Evolutionary conservation across 805 yeast genomes (phyloP).

Genomic region (Ogataea paraovalis): DNA sequence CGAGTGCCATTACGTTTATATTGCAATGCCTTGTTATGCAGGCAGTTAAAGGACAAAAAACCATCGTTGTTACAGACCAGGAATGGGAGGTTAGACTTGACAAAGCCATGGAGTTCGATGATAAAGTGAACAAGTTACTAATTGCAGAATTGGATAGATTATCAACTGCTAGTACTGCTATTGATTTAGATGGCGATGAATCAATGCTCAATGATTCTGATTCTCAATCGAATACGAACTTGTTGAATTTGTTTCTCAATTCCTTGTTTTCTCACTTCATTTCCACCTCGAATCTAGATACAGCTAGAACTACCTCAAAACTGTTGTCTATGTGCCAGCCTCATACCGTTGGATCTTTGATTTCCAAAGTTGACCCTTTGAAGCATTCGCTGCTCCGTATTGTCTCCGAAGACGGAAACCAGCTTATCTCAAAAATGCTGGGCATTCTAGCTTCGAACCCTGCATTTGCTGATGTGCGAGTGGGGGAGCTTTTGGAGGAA

Average conservation of each 20-base stretch:
- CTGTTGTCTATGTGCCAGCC: conserved; percentile 25
- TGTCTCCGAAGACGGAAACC: conserved; percentile 22
- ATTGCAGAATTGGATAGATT: conserved; percentile 15
- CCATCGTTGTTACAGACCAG: conserved; percentile 64
- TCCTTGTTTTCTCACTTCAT: conserved; percentile 30
- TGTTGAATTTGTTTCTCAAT: conserved; percentile 25
- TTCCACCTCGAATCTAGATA: conserved; percentile 3
- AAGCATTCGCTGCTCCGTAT: conserved; percentile 12
- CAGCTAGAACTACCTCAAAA: conserved; percentile 17
- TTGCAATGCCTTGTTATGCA: conserved; percentile 63
- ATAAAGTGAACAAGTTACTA: conserved; percentile 37
- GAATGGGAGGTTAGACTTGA: conserved; percentile 71
- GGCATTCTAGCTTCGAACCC: conserved; percentile 38
- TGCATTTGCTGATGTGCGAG: conserved; percentile 9
- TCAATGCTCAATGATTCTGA: conserved; percentile 7
- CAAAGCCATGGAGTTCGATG: conserved; percentile 63
- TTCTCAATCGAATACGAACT: background rate
- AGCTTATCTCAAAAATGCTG: conserved; percentile 22
- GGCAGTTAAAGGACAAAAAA: conserved; percentile 45
- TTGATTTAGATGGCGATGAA: conserved; percentile 16
- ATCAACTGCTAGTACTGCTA: background rate
- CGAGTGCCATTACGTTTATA: conserved; percentile 47
- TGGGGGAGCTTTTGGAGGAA: conserved; percentile 6
- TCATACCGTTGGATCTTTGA: conserved; percentile 14
- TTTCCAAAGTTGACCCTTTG: conserved; percentile 12